These are phyloP conservation scores for Avena insularis DNA, from an alignment of 176 grass and related monocot species.

Conservation along the genomic window DNA sequence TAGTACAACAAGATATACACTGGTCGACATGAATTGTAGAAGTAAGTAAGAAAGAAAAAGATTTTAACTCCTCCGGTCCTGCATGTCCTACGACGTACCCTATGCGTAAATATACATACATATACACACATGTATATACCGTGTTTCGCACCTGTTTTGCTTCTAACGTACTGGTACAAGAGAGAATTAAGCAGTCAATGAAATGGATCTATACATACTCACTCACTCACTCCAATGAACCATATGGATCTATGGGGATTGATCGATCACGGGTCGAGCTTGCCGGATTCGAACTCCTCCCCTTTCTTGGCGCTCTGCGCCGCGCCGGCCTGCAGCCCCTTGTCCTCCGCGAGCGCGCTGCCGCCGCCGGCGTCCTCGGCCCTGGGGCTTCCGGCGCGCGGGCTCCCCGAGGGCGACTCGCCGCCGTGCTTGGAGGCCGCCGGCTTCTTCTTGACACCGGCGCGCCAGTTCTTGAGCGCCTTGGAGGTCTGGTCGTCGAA, in stretches of 20 bases:
- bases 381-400: slow-evolving; percentile 38
- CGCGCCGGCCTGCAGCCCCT: neutral
- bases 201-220: neutral
- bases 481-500: slow-evolving; percentile 97
- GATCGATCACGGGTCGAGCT: slow-evolving; percentile 28
- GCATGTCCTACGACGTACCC: slow-evolving; percentile 20
- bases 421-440: slow-evolving; percentile 43
- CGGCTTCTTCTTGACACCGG: slow-evolving; percentile 78
- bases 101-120: slow-evolving; percentile 25
- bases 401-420: slow-evolving; percentile 12
- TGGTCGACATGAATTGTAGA: neutral
- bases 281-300: slow-evolving; percentile 19
- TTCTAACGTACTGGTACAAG: slow-evolving; percentile 33
- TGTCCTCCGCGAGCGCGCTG: slow-evolving; percentile 22
- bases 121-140: neutral
- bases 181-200: neutral
- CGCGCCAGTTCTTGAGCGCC: slow-evolving; percentile 91
- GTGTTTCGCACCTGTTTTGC: slow-evolving; percentile 4
- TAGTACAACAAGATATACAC: slow-evolving; percentile 9
- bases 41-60: slow-evolving; percentile 18
- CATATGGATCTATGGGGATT: neutral
- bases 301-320: neutral
- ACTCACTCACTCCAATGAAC: too few species aligned
- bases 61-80: neutral
- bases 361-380: neutral